phyloP scores from a whole-genome alignment of 2,329 filamentous ascomycete genomes.

The Chaetomium olivaceum region DNA sequence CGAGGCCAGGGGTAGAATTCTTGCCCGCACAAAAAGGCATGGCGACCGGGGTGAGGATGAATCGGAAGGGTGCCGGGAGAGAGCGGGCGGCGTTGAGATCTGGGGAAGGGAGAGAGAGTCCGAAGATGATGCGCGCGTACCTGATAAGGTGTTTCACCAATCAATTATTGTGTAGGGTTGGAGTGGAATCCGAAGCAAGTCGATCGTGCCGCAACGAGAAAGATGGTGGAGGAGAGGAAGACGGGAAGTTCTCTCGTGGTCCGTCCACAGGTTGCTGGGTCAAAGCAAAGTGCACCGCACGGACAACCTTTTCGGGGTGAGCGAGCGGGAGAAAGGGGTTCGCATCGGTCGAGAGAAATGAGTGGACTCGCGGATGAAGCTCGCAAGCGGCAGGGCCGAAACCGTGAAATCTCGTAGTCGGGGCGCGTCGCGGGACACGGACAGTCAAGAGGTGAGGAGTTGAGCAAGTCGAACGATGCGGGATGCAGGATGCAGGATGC shows the following conservation, averaged over 20 bases:
- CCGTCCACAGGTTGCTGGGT: conserved; percentile 5
- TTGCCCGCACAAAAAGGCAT: conserved; percentile 7
- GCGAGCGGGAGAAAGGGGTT: conserved; percentile 3
- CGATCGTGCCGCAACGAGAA: background rate
- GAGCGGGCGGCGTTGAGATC: background rate
- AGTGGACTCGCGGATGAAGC: background rate
- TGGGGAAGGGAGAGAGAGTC: background rate
- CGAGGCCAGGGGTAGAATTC: conserved; percentile 20
- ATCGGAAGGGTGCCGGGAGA: background rate
- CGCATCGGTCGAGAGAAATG: background rate
- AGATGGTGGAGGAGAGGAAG: conserved; percentile 5
- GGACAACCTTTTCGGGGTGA: conserved; percentile 14
- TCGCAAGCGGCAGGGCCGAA: background rate
- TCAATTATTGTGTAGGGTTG: conserved; percentile 27
- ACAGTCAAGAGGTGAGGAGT: background rate
- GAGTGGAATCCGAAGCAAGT: conserved; percentile 15
- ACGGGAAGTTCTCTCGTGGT: conserved; percentile 2
- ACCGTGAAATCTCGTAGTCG: background rate
- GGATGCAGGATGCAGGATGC: background rate
- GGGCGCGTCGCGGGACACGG: background rate
- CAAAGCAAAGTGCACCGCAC: conserved; percentile 14
- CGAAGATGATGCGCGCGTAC: conserved; percentile 14
- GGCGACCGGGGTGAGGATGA: conserved; percentile 11
- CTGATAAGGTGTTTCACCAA: conserved; percentile 29
- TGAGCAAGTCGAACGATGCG: background rate